Percentiles rank a stretch among this genome's conserved stretches.
Evolutionary conservation across 2,329 filamentous ascomycete species (phyloP).

Genomic region (Dactylellina haptotyla): DNA sequence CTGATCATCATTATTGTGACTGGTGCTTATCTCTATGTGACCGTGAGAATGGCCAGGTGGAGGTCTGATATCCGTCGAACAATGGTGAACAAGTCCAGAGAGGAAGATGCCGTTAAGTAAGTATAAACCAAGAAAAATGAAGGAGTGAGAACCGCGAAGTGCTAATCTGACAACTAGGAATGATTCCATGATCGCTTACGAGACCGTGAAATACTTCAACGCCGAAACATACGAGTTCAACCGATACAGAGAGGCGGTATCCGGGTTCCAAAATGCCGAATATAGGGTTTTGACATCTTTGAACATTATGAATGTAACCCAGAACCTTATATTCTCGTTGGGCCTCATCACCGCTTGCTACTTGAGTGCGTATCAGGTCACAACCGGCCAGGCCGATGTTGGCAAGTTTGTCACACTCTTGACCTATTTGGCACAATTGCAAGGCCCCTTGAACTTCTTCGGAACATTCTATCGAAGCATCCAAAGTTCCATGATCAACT

Average conservation of each 20-base stretch:
- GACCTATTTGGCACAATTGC: constrained; percentile 81
- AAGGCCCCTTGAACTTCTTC: constrained; percentile 83
- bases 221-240: constrained; percentile 81
- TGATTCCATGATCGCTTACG: constrained; percentile 98
- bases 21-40: constrained; percentile 96
- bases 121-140: constrained; percentile 58
- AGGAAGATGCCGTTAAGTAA: constrained; percentile 93
- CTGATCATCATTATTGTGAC: constrained; percentile 89
- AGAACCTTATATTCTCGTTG: constrained; percentile 81
- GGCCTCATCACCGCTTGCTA: constrained; percentile 77
- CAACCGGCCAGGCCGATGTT: constrained; percentile 71
- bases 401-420: constrained; percentile 78
- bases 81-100: constrained; percentile 93
- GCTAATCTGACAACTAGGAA: constrained; percentile 65
- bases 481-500: constrained; percentile 96
- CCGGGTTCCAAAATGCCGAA: constrained; percentile 77
- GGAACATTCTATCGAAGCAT: constrained; percentile 96
- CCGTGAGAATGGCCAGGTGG: constrained; percentile 93
- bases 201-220: constrained; percentile 92
- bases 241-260: constrained; percentile 76
- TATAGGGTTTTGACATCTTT: constrained; percentile 80
- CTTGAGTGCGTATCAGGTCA: constrained; percentile 80
- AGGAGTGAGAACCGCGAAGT: constrained; percentile 9
- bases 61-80: constrained; percentile 87
- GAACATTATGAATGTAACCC: constrained; percentile 81